These are phyloP conservation scores for Coniochaeta pulveracea DNA, from an alignment of 2,329 filamentous ascomycete species.

Conservation along the genomic window DNA sequence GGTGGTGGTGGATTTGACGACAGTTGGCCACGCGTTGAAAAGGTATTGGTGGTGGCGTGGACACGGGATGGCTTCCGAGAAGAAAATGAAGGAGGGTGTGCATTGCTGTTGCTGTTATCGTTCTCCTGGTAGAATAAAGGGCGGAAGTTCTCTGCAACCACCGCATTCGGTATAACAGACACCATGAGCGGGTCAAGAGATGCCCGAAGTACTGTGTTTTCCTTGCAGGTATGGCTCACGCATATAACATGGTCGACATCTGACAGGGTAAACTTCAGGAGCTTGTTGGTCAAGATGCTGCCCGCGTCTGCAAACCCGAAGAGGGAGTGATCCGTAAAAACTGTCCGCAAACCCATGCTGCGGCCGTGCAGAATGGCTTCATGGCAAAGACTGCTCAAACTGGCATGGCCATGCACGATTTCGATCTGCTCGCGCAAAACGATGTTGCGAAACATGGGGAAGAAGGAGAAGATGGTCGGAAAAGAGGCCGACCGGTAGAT, in stretches of 20 bases:
- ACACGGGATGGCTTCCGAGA: no score
- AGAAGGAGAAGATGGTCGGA: slow-evolving; percentile 96
- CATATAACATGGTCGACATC: slow-evolving; percentile 98
- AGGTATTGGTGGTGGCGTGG: no score
- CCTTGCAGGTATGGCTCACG: slow-evolving; percentile 97
- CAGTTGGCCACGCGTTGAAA: no score
- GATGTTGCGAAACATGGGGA: slow-evolving; percentile 95
- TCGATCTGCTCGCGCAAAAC: slow-evolving; percentile 89
- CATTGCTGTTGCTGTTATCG: slow-evolving; percentile 19
- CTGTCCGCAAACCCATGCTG: slow-evolving; percentile 91
- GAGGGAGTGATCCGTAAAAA: slow-evolving; percentile 94
- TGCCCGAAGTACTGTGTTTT: slow-evolving; percentile 91
- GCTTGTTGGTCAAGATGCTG: slow-evolving; percentile 93
- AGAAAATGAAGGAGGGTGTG: slow-evolving; percentile 22
- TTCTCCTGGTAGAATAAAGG: slow-evolving; percentile 41
- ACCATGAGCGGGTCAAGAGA: slow-evolving; percentile 95
- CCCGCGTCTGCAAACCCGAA: slow-evolving; percentile 96
- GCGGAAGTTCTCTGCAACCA: slow-evolving; percentile 91
- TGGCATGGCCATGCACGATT: slow-evolving; percentile 96
- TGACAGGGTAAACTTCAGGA: slow-evolving; percentile 90
- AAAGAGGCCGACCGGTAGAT: slow-evolving; percentile 91
- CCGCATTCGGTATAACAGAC: slow-evolving; percentile 93
- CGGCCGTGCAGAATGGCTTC: slow-evolving; percentile 90
- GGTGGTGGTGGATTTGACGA: slow-evolving; percentile 27
- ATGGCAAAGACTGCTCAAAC: slow-evolving; percentile 83